Percentiles rank a stretch among this genome's conserved stretches.
Conservation (phyloP, 2,329 filamentous ascomycete genomes). For the Emergomyces pasteurianus region DNA sequence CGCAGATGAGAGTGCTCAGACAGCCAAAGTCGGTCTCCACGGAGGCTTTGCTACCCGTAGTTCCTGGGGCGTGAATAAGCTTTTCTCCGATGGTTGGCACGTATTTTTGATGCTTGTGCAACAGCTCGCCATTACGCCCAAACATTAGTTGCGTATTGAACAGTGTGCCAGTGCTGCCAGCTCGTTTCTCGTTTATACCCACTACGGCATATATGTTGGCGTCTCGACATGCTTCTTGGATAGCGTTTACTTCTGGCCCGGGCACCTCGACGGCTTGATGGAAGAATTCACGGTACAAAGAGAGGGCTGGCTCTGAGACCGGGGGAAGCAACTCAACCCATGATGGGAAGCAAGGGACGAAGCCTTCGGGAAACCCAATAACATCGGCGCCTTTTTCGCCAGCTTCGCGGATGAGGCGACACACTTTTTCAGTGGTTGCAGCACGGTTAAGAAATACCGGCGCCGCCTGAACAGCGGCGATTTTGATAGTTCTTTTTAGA, state of each 20-base stretch:
- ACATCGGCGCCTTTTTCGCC: constrained; percentile 1
- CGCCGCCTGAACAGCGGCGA: constrained; percentile 4
- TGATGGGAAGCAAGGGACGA: constrained; percentile 1
- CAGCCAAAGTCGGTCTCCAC: constrained; percentile 1
- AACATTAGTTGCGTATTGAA: constrained; percentile 3
- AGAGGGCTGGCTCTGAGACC: background rate
- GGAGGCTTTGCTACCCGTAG: constrained; percentile 2
- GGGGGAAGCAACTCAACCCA: background rate
- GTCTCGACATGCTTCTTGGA: background rate
- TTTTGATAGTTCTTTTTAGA: background rate
- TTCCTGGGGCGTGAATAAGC: constrained; percentile 1
- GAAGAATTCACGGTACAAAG: constrained; percentile 1
- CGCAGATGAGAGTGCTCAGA: constrained; percentile 2
- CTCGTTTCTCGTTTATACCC: constrained; percentile 1
- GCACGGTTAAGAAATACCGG: constrained; percentile 1
- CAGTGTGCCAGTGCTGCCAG: constrained; percentile 1
- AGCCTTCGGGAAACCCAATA: constrained; percentile 2
- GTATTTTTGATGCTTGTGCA: constrained; percentile 5
- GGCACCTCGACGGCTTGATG: constrained; percentile 2
- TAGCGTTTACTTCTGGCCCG: background rate
- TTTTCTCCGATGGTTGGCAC: constrained; percentile 2
- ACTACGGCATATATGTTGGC: constrained; percentile 2
- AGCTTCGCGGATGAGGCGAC: constrained; percentile 3
- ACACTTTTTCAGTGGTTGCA: constrained; percentile 3
- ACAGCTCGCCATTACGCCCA: background rate